Evolutionary conservation across 768 basidiomycete species (phyloP), one percentile per base, ranked within the genome.

Genomic region (Phylloporus scabripes): DNA sequence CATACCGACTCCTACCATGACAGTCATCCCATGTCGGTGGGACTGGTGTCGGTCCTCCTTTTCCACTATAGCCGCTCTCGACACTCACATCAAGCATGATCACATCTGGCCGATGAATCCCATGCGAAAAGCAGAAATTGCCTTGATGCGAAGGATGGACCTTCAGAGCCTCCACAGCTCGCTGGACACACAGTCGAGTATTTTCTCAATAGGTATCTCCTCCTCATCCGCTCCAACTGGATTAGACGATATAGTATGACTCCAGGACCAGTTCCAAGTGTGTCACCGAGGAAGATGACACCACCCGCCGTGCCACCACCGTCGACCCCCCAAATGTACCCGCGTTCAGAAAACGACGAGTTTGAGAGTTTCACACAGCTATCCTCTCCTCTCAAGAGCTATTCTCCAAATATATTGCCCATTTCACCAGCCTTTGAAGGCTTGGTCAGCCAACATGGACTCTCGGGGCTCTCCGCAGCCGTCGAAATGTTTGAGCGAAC

Each of bases 41-140:
- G 69, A 68, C 5, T 78, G 77, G 75, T 83, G 81, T 45, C 67
- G 75, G 2, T 60, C 61, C 9, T 66, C 66, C 2, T 82, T 75
- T 48, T 39, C 58, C 9, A 68, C 56, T 23, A 61, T 66, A n/a
- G 52, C 60, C 2, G 70, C 70, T 14, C 72, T 82, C 23, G 59
- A 66, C 3, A 53, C 65, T 7, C 82, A 83, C 57, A 72, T 82
- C 37, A 59, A 70, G 12, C 59, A 65, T 23, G 72, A 76, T 10
- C 82, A 83, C 58, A 69, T 78, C 37, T 69, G 62, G 44, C 65
- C 64, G 23, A 67, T 72, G 32, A 59, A 70, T 36, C 74, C 79
- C n/a, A 68, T 78, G 50, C 62, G 56, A 21, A 71, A 71, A 26
- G 51, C 64, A 20, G 80, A 83, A 29, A 67, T 83, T 11, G 57